phyloP scores from a whole-genome alignment of 192 early-diverging fungal species.

The Coemansia reversa region DNA sequence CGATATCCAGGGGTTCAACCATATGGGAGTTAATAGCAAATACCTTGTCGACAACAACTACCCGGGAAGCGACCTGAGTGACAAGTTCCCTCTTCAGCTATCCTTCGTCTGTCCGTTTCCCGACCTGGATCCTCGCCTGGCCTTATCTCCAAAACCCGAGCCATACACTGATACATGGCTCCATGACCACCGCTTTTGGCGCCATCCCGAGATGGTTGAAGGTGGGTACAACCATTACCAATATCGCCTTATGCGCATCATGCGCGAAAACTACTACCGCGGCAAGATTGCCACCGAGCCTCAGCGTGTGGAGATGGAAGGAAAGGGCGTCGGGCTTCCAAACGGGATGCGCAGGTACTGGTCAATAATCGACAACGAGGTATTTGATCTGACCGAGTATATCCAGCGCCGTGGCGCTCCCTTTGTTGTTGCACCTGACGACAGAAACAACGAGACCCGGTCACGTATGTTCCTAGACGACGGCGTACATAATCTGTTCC shows the following conservation, averaged over 20 bases:
- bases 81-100: constrained; percentile 70
- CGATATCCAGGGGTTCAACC: constrained; percentile 67
- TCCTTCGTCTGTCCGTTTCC: constrained; percentile 58
- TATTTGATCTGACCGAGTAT: constrained; percentile 73
- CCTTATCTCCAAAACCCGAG: constrained; percentile 51
- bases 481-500: constrained; percentile 64
- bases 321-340: constrained; percentile 48
- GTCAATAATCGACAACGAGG: constrained; percentile 67
- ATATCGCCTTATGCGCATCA: constrained; percentile 60
- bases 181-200: constrained; percentile 68
- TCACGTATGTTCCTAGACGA: constrained; percentile 64
- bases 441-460: constrained; percentile 37
- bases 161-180: constrained; percentile 63
- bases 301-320: constrained; percentile 59
- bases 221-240: constrained; percentile 64
- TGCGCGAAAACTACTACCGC: constrained; percentile 65
- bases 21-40: constrained; percentile 55
- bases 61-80: constrained; percentile 64
- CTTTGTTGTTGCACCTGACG: constrained; percentile 50
- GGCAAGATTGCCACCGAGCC: constrained; percentile 65
- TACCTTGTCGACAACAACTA: constrained; percentile 59
- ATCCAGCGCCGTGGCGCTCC: constrained; percentile 57
- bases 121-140: constrained; percentile 55
- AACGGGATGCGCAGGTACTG: constrained; percentile 51
- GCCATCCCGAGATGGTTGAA: constrained; percentile 52